Conservation (phyloP, 2,329 filamentous ascomycete species). For the Fusarium heterosporum region DNA sequence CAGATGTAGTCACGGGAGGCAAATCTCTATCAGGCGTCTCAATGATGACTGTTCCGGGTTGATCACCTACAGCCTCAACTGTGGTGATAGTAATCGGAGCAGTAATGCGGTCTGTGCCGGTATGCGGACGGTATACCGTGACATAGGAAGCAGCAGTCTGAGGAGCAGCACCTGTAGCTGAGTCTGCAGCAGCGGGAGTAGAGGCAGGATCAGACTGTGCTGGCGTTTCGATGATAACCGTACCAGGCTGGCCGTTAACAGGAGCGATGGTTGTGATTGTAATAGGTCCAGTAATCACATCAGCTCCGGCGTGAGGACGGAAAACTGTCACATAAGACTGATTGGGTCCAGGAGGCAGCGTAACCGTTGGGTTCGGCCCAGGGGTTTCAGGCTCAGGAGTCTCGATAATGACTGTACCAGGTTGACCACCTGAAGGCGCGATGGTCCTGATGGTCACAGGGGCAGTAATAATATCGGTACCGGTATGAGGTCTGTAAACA, state of each 20-base stretch:
- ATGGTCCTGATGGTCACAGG: slow-evolving; percentile 27
- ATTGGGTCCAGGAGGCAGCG: slow-evolving; percentile 19
- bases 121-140: slow-evolving; percentile 32
- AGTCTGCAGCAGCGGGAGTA: slow-evolving; percentile 3
- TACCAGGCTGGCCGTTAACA: slow-evolving; percentile 18
- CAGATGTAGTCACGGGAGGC: slow-evolving; percentile 23
- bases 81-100: slow-evolving; percentile 20
- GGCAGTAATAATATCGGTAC: slow-evolving; percentile 16
- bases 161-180: not conserved
- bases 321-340: slow-evolving; percentile 31
- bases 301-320: slow-evolving; percentile 19
- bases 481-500: slow-evolving; percentile 27
- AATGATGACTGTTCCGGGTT: slow-evolving; percentile 32
- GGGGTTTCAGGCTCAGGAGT: slow-evolving; percentile 14
- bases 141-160: slow-evolving; percentile 22
- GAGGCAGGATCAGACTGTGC: slow-evolving; percentile 2
- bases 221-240: slow-evolving; percentile 31
- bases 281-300: slow-evolving; percentile 21
- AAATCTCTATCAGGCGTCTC: slow-evolving; percentile 28
- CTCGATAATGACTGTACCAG: slow-evolving; percentile 32
- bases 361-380: slow-evolving; percentile 23
- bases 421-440: slow-evolving; percentile 9
- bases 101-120: slow-evolving; percentile 19
- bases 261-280: slow-evolving; percentile 25
- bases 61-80: slow-evolving; percentile 16